These are phyloP conservation scores for Pseudocercospora fijiensis DNA, from an alignment of 2,329 filamentous ascomycete species.

Conservation along the genomic window DNA sequence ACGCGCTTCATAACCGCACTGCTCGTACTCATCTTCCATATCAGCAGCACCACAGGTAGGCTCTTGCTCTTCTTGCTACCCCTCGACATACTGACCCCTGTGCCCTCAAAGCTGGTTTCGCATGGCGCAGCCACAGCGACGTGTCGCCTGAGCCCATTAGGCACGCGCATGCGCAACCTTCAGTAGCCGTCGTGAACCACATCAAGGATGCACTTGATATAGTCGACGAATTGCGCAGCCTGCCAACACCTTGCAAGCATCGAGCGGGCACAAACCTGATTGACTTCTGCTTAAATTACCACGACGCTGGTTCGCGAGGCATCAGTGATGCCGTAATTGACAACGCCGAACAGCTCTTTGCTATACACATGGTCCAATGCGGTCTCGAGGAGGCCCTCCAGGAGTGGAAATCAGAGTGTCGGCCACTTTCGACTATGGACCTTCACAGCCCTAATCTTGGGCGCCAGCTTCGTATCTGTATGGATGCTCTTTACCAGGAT, in stretches of 20 bases:
- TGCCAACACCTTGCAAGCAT: conserved; percentile 9
- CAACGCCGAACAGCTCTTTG: conserved; percentile 55
- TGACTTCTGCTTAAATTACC: conserved; percentile 54
- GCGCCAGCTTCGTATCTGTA: conserved; percentile 50
- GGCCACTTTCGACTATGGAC: conserved; percentile 47
- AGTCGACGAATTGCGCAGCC: background rate
- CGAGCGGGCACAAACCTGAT: conserved; percentile 47
- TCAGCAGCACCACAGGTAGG: background rate
- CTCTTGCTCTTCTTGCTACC: background rate
- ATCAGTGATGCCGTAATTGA: conserved; percentile 29
- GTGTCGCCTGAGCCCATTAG: background rate
- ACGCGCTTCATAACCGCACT: background rate
- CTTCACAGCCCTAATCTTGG: conserved; percentile 34
- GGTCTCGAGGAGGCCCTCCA: conserved; percentile 57
- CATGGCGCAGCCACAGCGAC: background rate
- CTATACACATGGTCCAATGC: conserved; percentile 62
- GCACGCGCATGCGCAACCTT: background rate
- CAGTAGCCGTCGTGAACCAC: background rate
- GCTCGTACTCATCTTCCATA: background rate
- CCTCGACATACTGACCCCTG: background rate
- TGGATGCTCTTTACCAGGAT: conserved; percentile 50
- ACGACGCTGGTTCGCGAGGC: conserved; percentile 30
- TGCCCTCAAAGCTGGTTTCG: background rate
- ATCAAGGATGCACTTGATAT: background rate
- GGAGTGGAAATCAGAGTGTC: conserved; percentile 53